These are phyloP conservation scores for Colletotrichum tropicale DNA, from an alignment of 2,329 filamentous ascomycete species.

Conservation along the genomic window DNA sequence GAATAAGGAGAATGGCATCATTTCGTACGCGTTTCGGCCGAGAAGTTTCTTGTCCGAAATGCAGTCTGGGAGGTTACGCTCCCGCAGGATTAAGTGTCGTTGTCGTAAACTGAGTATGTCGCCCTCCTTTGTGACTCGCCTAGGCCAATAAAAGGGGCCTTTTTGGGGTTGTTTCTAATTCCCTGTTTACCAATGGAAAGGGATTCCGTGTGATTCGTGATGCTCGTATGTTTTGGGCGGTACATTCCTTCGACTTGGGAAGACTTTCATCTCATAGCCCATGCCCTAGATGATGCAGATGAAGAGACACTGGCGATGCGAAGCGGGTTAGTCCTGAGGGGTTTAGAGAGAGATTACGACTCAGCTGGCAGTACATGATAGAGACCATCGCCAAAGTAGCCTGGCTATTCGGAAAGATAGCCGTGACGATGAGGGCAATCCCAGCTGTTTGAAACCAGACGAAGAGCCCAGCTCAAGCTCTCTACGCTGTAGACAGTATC, in stretches of 20 bases:
- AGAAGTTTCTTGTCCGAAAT: not conserved
- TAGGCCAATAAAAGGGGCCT: not conserved
- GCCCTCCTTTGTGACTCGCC: not conserved
- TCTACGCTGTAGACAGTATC: not conserved
- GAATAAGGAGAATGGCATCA: not conserved
- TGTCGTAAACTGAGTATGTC: not conserved
- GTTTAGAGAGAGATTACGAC: not conserved
- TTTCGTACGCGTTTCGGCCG: not conserved
- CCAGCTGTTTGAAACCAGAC: not conserved
- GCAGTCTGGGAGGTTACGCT: not conserved
- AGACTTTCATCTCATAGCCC: not conserved
- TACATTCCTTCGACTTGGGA: not conserved
- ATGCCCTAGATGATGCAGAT: not conserved
- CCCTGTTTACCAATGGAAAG: fast-evolving
- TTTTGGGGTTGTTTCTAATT: not conserved
- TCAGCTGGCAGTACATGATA: not conserved
- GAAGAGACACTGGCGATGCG: not conserved
- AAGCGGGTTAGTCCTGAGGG: not conserved
- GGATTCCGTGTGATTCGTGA: not conserved
- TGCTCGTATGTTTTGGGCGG: not conserved
- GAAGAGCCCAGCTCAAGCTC: not conserved
- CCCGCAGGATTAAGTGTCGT: fast-evolving
- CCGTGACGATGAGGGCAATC: not conserved
- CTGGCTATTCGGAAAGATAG: not conserved
- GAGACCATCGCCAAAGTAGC: not conserved